These are phyloP conservation scores for Stentor coeruleus DNA, from an alignment of 73 alveolate genomes.

Conservation along the genomic window DNA sequence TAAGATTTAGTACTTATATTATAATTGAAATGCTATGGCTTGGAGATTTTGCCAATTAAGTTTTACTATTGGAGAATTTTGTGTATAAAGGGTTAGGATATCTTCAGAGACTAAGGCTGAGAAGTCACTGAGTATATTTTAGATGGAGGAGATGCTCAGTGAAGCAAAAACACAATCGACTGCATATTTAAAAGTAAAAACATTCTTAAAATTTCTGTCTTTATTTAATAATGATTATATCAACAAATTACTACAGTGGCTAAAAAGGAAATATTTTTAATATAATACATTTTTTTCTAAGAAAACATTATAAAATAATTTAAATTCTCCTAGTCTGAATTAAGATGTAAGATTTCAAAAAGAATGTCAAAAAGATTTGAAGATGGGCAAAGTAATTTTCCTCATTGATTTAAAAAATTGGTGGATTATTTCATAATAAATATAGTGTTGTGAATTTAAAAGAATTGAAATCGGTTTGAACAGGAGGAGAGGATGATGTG, in stretches of 20 bases:
- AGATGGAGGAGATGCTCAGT: not conserved
- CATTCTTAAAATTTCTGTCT: not conserved
- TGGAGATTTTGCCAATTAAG: not conserved
- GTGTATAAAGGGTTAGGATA: not conserved
- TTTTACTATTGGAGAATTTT: not conserved
- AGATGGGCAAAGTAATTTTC: no score
- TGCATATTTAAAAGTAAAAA: not conserved
- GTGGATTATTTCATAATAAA: no score
- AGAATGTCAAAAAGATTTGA: no score
- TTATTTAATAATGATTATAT: not conserved
- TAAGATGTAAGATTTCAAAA: not conserved
- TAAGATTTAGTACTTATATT: not conserved
- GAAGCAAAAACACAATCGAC: not conserved
- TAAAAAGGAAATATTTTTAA: not conserved
- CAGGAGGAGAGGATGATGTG: no score
- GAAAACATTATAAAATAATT: not conserved
- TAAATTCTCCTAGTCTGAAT: not conserved
- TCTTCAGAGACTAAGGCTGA: not conserved
- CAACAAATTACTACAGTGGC: not conserved
- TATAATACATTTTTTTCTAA: not conserved
- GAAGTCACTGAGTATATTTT: not conserved
- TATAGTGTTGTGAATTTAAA: no score
- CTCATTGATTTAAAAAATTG: no score
- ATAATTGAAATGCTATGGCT: not conserved
- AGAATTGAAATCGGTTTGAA: no score